Evolutionary conservation across 73 alveolate genomes (phyloP), one percentile per base, ranked within the genome.

Genomic region (Paramecium caudatum): DNA sequence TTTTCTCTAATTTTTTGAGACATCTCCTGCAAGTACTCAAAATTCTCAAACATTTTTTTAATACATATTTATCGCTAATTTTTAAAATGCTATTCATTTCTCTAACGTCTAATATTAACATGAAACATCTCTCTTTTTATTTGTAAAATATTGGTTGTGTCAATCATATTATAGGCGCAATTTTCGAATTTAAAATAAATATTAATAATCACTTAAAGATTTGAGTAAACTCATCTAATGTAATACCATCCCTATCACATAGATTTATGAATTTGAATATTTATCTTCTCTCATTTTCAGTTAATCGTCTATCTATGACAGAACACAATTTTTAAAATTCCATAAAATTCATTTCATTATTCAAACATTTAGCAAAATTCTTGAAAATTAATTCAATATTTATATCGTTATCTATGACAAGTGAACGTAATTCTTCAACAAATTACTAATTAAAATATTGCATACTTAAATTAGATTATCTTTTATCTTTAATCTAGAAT

Each of bases 191-290:
- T 55, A 55, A 55, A 55, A n/a, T n/a, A n/a, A n/a, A n/a, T n/a
- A 41, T 65, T 30, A 65, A 25, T 30, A 65, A 32, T 65, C 83
- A 65, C 83, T 65, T 65, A 36, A 65, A 65, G 12, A 65, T 65
- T 30, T 30, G 50, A 12, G 47, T 16, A 65, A 65, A 65, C 25
- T 65, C 47, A 36, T 30, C 37, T 32, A 33, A 36, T 33, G 47
- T 36, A 65, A 65, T 65, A 8, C 49, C 47, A 33, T 65, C 49
- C 7, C 32, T 7, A 65, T 65, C 34, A 33, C 34, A 32, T 33
- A 33, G 17, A 43, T 65, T 36, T 49, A 65, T 7, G 34, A 25
- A 33, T 36, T 65, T 33, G 15, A 65, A 65, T 6, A 65, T 36
- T 15, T 33, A 65, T 65, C 34, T 30, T 4, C 32, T 33, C 5